A percentile compares a stretch with the other conserved stretches of the same genome.
Conservation (phyloP, 495 filamentous ascomycete species). For the Aspergillus kassunensis region DNA sequence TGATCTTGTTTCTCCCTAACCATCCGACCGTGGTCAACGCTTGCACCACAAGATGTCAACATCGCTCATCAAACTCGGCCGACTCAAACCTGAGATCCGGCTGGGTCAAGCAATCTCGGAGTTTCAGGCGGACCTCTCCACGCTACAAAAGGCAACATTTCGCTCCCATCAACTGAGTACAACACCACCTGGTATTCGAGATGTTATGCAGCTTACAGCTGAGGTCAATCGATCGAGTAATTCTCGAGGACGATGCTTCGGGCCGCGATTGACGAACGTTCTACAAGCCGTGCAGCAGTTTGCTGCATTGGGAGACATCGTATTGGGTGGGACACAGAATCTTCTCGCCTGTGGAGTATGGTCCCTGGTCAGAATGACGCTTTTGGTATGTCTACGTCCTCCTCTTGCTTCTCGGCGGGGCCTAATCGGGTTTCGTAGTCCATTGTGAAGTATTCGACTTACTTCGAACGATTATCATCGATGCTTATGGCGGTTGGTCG, state of each 20-base stretch:
- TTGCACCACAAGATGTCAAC: not conserved
- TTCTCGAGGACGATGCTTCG: not conserved
- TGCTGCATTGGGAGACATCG: not conserved
- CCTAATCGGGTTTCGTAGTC: not conserved
- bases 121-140: not conserved
- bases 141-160: not conserved
- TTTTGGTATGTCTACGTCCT: not conserved
- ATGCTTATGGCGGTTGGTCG: not conserved
- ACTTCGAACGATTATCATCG: not conserved
- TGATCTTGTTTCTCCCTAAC: too few species aligned
- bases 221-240: not conserved
- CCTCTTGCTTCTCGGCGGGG: too few species aligned
- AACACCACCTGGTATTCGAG: not conserved
- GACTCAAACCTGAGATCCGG: not conserved
- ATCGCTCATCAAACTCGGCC: not conserved
- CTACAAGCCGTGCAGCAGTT: not conserved
- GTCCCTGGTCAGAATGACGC: not conserved
- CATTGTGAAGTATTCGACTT: not conserved
- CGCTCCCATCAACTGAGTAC: not conserved
- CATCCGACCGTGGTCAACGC: too few species aligned
- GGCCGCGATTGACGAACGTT: not conserved
- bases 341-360: not conserved
- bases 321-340: not conserved
- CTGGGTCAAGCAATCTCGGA: not conserved
- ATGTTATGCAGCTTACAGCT: not conserved